Conservation (phyloP, 169 alveolate genomes). For the Ichthyophthirius multifiliis region DNA sequence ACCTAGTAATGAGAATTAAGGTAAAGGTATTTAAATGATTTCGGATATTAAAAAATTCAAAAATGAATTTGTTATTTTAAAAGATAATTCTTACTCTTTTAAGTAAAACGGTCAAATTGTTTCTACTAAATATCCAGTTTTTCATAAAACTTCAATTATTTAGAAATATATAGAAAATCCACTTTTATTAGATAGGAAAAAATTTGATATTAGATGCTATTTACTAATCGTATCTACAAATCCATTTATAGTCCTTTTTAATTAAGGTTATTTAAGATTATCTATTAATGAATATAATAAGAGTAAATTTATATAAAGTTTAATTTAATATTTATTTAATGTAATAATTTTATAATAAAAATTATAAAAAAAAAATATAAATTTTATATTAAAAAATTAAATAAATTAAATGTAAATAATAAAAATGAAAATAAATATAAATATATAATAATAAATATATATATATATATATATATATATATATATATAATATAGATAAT, state of each 20-base stretch:
- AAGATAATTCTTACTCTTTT: background rate
- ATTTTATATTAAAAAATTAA: too few species aligned
- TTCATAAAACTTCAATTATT: slow-evolving; percentile 50
- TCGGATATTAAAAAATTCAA: slow-evolving; percentile 30
- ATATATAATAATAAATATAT: slow-evolving; percentile 40
- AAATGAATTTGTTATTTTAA: slow-evolving; percentile 19
- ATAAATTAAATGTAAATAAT: too few species aligned
- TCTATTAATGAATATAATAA: slow-evolving; percentile 55
- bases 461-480: slow-evolving; percentile 39
- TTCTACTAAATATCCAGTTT: slow-evolving; percentile 6
- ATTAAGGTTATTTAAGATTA: slow-evolving; percentile 64
- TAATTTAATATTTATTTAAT: slow-evolving; percentile 33
- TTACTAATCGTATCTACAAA: slow-evolving; percentile 61
- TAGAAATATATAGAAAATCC: slow-evolving; percentile 83
- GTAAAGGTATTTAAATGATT: slow-evolving; percentile 30
- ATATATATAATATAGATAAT: slow-evolving; percentile 24
- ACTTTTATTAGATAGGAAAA: slow-evolving; percentile 71
- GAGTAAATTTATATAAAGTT: slow-evolving; percentile 21
- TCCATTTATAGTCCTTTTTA: slow-evolving; percentile 46
- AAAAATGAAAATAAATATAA: too few species aligned
- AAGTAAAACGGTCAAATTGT: slow-evolving; percentile 9
- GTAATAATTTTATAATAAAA: background rate
- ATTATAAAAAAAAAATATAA: background rate
- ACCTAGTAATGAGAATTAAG: slow-evolving; percentile 28
- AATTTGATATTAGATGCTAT: slow-evolving; percentile 83